Evolutionary conservation across 2,329 filamentous ascomycete species (phyloP).

Genomic region (Helotiales sp.): DNA sequence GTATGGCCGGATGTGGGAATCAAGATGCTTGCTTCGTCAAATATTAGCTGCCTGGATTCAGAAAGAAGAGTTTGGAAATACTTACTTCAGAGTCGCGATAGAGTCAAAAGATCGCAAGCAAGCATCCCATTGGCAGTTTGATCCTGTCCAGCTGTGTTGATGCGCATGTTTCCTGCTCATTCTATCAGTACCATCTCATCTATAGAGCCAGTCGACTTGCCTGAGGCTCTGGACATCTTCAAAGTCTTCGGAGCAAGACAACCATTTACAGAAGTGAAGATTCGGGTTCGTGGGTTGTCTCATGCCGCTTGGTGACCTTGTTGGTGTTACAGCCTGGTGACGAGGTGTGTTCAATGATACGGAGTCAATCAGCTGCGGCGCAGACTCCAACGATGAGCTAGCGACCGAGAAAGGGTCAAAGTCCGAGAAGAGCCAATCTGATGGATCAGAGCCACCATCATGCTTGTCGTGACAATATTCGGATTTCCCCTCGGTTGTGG

Average conservation of each 20-base stretch:
- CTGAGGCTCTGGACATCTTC: background rate
- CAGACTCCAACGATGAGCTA: too few relatives aligned
- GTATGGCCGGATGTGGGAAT: background rate
- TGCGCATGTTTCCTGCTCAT: background rate
- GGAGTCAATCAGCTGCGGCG: too few relatives aligned
- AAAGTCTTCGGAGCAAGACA: background rate
- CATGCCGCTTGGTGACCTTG: background rate
- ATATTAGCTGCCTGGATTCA: background rate
- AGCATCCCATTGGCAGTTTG: background rate
- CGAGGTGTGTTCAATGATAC: too few relatives aligned
- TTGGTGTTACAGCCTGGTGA: too few relatives aligned
- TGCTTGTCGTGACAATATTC: too few relatives aligned
- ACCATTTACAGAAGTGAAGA: background rate
- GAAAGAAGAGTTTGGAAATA: background rate
- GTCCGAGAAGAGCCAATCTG: too few relatives aligned
- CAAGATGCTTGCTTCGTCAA: background rate
- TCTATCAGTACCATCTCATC: background rate
- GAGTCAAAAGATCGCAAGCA: background rate
- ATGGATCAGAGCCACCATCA: too few relatives aligned
- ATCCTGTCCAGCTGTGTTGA: background rate
- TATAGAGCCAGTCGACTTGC: background rate
- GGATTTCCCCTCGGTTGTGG: too few relatives aligned
- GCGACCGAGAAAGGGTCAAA: too few relatives aligned
- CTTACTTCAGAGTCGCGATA: background rate
- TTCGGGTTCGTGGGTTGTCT: background rate